Base-by-base conservation (phyloP, 139 green algal species). In the Auxenochlorella pyrenoidosa region DNA sequence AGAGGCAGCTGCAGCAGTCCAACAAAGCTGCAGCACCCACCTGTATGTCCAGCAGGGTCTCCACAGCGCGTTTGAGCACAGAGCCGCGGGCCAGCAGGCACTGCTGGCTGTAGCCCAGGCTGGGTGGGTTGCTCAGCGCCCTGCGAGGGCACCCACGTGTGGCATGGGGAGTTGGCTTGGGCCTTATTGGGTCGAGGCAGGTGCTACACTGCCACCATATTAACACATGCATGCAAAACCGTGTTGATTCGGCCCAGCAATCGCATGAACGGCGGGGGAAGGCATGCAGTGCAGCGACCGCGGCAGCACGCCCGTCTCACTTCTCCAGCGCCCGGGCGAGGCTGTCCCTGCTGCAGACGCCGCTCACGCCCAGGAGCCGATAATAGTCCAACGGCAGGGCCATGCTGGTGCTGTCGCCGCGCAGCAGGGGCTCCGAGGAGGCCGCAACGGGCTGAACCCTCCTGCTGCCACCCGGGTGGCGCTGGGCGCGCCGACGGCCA, bases 361-460 rank as follows among this genome's bases (percentile, higher is more conserved):
- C 80, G 80, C 80, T 85, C n/a, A 86, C 82, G 65, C 66, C 66
- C 43, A 91, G 47, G 12, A 91, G 30, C 38, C 66, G 68, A 71
- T 89, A 91, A 58, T 86, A 91, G 66, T 91, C 59, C 21, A 91
- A n/a, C 0, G 84, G 77, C 65, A 91, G 65, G 38, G 66, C 66
- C 60, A 85, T 10, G 63, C 36, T 76, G 28, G 59, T 41, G 8
- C 44, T 60, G 21, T 51, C 47, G 32, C 47, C 32, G 47, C 40
- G 76, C 76, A 60, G 75, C 63, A 47, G 70, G 2, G 70, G 70
- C 34, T 76, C 70, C n/a, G 70, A 76, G 70, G 70, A 76, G 24
- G 70, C 70, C 18, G n/a, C n/a, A 36, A 47, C 70, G 70, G n/a
- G n/a, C 70, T 3, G 70, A n/a, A 76, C 70, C 70, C 70, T 76